Evolutionary conservation across 345 rosid species (phyloP), one percentile per base, ranked within the genome.

Genomic region (Citrus unshiu): DNA sequence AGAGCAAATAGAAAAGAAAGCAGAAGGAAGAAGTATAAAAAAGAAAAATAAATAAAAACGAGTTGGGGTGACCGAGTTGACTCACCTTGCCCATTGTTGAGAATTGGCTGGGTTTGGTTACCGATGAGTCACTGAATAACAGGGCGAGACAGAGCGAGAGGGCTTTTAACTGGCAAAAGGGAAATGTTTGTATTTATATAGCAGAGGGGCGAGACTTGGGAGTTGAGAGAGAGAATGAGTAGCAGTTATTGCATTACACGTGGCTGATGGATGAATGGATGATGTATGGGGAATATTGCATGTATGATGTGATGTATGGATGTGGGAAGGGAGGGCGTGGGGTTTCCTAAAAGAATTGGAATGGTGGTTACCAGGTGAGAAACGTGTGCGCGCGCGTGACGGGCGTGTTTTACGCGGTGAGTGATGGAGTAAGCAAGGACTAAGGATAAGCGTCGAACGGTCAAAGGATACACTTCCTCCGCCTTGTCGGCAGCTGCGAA

Each of bases 41-140:
- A 2, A 65, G 0, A 43, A 43, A 43, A 46, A 29, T 29, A 29
- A 2, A 29, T 29, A 29, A 46, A 46, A 12, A 46, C 0, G 18
- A 46, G 18, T 46, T 13, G 6, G 22, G 34, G 68, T 3, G 29
- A 39, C 37, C 60, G 80, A 58, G 80, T 70, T 71, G 75, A 79
- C 83, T 76, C 61, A 79, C 85, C 85, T 79, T 79, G 22, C 75
- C 85, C 85, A 83, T 83, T 76, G 78, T 29, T 9, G 77, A 51
- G 72, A 37, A 12, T 64, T 34, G 19, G 22, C 18, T 27, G 16
- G 2, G 21, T 5, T n/a, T 22, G 13, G 29, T 19, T 27, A 24
- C 56, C 12, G 14, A 25, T 0, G 43, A 13, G 46, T 40, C 40
- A 6, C 58, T 54, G 32, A n/a, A 19, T 57, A 40, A 18, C 21